phyloP scores from a whole-genome alignment of 164 flowering plant species.

The Piper longum region DNA sequence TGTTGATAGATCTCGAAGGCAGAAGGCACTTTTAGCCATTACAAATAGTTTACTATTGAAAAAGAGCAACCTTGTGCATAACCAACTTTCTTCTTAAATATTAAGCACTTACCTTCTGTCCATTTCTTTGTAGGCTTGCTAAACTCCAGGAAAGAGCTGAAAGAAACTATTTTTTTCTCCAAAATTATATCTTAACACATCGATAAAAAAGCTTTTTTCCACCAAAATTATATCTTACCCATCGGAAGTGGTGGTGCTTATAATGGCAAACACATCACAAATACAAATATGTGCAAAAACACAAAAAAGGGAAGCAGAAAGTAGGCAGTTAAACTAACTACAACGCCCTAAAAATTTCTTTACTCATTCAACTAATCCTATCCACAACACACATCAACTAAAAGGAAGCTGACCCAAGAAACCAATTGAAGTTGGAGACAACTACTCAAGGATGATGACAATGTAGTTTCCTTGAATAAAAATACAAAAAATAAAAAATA shows the following conservation, averaged over 20 bases:
- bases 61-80: too few species aligned
- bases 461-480: background rate
- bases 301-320: background rate
- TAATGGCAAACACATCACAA: background rate
- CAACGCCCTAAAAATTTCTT: background rate
- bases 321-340: background rate
- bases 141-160: background rate
- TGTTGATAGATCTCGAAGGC: too few species aligned
- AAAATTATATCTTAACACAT: too few species aligned
- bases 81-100: background rate
- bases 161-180: background rate
- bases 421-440: background rate
- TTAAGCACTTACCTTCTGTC: background rate
- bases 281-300: background rate
- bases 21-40: too few species aligned
- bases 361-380: background rate
- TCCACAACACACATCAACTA: background rate
- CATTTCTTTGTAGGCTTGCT: background rate
- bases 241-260: background rate
- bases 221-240: background rate
- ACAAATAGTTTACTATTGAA: too few species aligned
- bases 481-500: too few species aligned
- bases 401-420: background rate
- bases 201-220: too few species aligned
- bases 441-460: too few species aligned